A percentile compares a stretch with the other conserved stretches of the same genome.
phyloP scores from a whole-genome alignment of 192 early-diverging fungal genomes.

The Spizellomyces punctatus region DNA sequence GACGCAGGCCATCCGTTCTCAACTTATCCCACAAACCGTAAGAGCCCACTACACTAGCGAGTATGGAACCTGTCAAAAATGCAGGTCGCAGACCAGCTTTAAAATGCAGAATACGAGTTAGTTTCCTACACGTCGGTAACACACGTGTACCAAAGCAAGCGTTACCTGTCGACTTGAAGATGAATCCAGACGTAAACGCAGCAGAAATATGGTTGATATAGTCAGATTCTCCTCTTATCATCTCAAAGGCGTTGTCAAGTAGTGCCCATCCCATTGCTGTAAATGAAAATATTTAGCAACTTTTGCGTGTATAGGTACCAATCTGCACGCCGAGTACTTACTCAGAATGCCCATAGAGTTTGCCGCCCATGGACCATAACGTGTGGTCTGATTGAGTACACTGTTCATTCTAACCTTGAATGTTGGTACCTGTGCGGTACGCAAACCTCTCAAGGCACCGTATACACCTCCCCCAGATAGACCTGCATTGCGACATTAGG shows the following conservation, averaged over 20 bases:
- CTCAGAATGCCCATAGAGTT: constrained; percentile 58
- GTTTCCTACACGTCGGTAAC: not conserved
- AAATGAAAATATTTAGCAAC: constrained; percentile 1
- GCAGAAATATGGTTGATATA: constrained; percentile 57
- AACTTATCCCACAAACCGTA: constrained; percentile 42
- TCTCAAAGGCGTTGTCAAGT: constrained; percentile 42
- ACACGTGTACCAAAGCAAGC: not conserved
- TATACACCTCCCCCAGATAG: constrained; percentile 47
- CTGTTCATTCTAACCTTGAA: constrained; percentile 56
- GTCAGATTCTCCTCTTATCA: constrained; percentile 45
- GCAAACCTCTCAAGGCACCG: constrained; percentile 51
- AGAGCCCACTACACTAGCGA: constrained; percentile 44
- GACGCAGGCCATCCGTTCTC: constrained; percentile 9
- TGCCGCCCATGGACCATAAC: constrained; percentile 57
- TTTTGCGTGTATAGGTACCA: not conserved
- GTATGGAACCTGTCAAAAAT: constrained; percentile 47
- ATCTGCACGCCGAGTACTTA: constrained; percentile 18
- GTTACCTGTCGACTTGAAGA: constrained; percentile 62
- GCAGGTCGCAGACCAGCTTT: constrained; percentile 55
- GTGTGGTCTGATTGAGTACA: constrained; percentile 51
- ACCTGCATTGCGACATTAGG: constrained; percentile 8
- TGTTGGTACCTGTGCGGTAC: constrained; percentile 47
- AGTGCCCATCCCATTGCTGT: constrained; percentile 52
- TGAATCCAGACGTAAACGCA: constrained; percentile 53
- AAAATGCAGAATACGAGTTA: not conserved